A percentile compares a stretch with the other conserved stretches of the same genome.
Conservation (phyloP, 2,329 filamentous ascomycete genomes). For the Hymenoscyphus repandus region DNA sequence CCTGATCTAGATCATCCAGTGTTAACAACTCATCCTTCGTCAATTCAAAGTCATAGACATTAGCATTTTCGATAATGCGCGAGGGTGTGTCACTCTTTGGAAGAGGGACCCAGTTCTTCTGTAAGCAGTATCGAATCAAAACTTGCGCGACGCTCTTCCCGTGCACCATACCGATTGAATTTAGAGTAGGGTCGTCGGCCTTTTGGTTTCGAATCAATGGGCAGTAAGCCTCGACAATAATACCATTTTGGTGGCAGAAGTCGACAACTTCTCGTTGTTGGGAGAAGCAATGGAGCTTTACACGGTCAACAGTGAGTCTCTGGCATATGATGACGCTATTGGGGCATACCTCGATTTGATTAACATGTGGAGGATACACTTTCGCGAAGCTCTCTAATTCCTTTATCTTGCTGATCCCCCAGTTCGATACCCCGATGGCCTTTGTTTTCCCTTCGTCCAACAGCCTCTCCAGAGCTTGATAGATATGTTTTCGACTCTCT, state of each 20-base stretch:
- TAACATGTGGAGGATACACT: constrained; percentile 64
- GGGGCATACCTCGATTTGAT: constrained; percentile 68
- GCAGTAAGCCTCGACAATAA: constrained; percentile 48
- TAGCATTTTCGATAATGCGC: constrained; percentile 54
- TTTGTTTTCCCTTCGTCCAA: constrained; percentile 54
- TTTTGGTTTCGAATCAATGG: constrained; percentile 57
- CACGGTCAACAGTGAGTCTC: no score
- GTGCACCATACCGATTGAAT: constrained; percentile 52
- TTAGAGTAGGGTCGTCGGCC: constrained; percentile 52
- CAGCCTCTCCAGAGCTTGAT: constrained; percentile 60
- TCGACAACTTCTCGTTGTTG: constrained; percentile 52
- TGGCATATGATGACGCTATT: no score
- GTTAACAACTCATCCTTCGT: constrained; percentile 50
- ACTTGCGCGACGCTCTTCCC: constrained; percentile 58
- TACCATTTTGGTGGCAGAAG: constrained; percentile 41
- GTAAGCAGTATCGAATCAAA: constrained; percentile 62
- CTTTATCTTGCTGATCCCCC: constrained; percentile 61
- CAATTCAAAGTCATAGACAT: constrained; percentile 57
- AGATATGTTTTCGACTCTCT: constrained; percentile 54
- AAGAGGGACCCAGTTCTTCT: constrained; percentile 64
- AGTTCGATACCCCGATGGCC: constrained; percentile 71
- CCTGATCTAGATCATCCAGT: constrained; percentile 47
- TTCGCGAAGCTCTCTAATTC: constrained; percentile 62
- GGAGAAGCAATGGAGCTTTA: constrained; percentile 61
- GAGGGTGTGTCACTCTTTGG: constrained; percentile 59